Conservation (phyloP, 164 flowering plant species). For the Stephania cephalantha region DNA sequence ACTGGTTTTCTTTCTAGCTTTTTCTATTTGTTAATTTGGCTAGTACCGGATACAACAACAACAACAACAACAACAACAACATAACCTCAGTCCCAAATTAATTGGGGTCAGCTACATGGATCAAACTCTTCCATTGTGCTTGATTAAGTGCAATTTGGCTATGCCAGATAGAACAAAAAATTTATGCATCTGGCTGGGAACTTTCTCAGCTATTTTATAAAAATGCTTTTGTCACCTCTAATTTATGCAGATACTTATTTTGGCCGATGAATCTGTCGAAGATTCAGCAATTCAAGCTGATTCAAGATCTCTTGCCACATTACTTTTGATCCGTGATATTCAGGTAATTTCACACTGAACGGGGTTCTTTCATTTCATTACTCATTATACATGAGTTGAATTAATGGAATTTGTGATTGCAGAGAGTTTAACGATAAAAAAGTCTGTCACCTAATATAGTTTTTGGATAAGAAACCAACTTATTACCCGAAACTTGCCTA, state of each 20-base stretch:
- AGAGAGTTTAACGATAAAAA: neutral
- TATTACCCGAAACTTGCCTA: too few relatives aligned
- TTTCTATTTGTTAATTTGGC: neutral
- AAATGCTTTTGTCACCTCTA: neutral
- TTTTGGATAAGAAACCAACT: too few relatives aligned
- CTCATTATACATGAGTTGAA: neutral
- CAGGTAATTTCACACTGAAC: conserved; percentile 39
- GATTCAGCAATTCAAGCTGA: conserved; percentile 92
- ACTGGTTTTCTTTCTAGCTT: neutral
- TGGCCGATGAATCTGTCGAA: conserved; percentile 89
- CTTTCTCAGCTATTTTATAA: neutral
- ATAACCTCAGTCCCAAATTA: too few relatives aligned
- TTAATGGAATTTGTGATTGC: neutral
- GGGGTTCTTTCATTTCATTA: neutral
- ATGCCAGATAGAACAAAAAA: neutral
- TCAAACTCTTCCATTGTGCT: too few relatives aligned
- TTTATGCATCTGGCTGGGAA: neutral
- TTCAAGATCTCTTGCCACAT: conserved; percentile 85
- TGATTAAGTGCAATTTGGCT: too few relatives aligned
- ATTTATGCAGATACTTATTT: conserved; percentile 59
- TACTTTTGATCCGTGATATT: conserved; percentile 77
- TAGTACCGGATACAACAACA: too few relatives aligned
- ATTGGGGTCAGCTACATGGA: too few relatives aligned
- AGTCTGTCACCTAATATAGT: neutral
- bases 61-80: too few relatives aligned